Evolutionary conservation across 768 basidiomycete genomes (phyloP).

Genomic region (Mycena chlorophos): DNA sequence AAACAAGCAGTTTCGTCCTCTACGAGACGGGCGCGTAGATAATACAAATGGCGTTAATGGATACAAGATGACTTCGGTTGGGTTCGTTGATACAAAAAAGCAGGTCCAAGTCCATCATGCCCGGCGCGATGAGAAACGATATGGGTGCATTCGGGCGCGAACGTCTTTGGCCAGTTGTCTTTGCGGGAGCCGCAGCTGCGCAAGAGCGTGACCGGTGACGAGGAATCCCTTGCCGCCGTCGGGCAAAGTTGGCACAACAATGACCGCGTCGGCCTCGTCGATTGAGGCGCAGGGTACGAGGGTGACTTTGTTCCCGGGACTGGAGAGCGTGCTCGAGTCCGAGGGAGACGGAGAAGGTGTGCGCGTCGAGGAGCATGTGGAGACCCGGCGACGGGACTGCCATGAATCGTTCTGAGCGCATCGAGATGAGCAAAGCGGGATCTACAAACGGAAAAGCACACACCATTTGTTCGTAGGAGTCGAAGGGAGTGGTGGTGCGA

Average conservation of each 20-base stretch:
- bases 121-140: constrained; percentile 39
- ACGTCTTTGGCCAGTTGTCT: constrained; percentile 38
- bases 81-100: background rate
- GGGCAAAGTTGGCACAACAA: constrained; percentile 41
- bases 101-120: background rate
- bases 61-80: background rate
- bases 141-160: constrained; percentile 57
- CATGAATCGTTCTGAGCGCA: too few relatives aligned
- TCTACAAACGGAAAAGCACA: background rate
- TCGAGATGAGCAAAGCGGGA: constrained; percentile 20
- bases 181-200: constrained; percentile 43
- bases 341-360: constrained; percentile 37
- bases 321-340: constrained; percentile 18
- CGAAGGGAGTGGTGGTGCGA: constrained; percentile 12
- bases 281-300: constrained; percentile 49
- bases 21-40: too few relatives aligned
- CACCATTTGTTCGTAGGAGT: constrained; percentile 23
- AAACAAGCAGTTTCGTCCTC: background rate
- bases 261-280: constrained; percentile 53
- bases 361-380: constrained; percentile 41
- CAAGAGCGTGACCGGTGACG: constrained; percentile 50
- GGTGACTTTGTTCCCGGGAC: constrained; percentile 34
- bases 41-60: background rate
- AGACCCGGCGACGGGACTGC: constrained; percentile 33
- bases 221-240: constrained; percentile 38